These are phyloP conservation scores for Sclerotinia glacialis DNA, from an alignment of 2,329 filamentous ascomycete species.

Conservation along the genomic window DNA sequence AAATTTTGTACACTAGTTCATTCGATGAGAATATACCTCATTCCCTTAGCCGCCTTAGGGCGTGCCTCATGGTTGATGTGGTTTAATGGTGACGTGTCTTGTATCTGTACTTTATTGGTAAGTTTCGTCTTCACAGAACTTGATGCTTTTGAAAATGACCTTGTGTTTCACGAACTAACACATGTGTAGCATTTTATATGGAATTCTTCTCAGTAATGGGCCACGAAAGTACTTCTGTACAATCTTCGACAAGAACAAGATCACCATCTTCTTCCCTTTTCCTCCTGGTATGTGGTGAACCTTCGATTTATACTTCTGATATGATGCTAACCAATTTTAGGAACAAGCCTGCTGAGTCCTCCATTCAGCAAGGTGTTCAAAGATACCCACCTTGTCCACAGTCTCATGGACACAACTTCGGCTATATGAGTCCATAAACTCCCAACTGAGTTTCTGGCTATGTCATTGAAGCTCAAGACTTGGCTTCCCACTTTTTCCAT, in stretches of 20 bases:
- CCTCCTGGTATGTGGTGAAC: background rate
- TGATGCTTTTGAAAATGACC: background rate
- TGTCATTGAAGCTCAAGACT: background rate
- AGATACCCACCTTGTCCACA: slow-evolving; percentile 5
- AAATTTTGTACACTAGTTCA: background rate
- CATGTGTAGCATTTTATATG: background rate
- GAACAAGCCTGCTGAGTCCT: background rate
- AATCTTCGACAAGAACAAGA: background rate
- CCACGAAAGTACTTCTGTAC: background rate
- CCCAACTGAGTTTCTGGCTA: background rate
- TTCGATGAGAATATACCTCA: background rate
- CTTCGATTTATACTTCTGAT: background rate
- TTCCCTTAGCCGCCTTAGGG: background rate
- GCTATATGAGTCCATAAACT: slow-evolving; percentile 18
- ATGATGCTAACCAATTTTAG: background rate
- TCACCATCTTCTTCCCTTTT: background rate
- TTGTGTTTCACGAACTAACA: background rate
- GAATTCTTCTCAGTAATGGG: background rate
- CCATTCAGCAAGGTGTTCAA: background rate
- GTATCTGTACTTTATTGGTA: background rate
- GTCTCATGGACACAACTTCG: slow-evolving; percentile 10
- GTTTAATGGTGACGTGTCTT: background rate
- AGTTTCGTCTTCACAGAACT: background rate
- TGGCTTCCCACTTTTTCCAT: background rate
- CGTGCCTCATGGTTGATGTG: background rate